Conservation (phyloP, 768 basidiomycete genomes). For the Pleurotus platypus region DNA sequence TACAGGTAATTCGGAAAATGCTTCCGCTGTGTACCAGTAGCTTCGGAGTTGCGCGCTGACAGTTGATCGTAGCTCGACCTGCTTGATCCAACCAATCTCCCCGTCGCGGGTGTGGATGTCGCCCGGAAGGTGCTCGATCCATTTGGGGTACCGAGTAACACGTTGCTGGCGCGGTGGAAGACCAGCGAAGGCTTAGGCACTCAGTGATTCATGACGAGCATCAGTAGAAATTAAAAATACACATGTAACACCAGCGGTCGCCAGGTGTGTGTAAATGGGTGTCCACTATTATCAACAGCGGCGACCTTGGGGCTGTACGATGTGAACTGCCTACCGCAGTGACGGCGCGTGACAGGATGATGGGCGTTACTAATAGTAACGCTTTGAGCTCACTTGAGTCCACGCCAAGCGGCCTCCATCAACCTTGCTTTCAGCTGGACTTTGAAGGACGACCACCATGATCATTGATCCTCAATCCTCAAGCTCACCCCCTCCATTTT, state of each 20-base stretch:
- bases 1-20: not conserved
- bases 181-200: slow-evolving; percentile 5
- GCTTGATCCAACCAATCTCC: slow-evolving; percentile 6
- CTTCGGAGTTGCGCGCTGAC: not conserved
- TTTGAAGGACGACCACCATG: slow-evolving; percentile 2
- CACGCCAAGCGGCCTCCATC: not conserved
- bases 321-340: no score
- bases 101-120: not conserved
- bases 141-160: slow-evolving; percentile 6
- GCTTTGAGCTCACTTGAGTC: not conserved
- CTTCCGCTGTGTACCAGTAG: not conserved
- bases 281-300: no score
- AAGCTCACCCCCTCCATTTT: slow-evolving; percentile 2
- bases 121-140: slow-evolving; percentile 7
- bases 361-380: no score
- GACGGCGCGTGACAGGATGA: no score
- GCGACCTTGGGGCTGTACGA: no score
- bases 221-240: not conserved
- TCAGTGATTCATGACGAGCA: not conserved
- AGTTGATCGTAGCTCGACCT: slow-evolving; percentile 2
- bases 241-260: not conserved
- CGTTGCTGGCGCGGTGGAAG: not conserved
- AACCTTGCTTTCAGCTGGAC: not conserved
- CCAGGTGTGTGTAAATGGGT: no score
- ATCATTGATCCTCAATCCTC: not conserved